phyloP scores from a whole-genome alignment of 495 filamentous ascomycete species.

The Neurospora africana region DNA sequence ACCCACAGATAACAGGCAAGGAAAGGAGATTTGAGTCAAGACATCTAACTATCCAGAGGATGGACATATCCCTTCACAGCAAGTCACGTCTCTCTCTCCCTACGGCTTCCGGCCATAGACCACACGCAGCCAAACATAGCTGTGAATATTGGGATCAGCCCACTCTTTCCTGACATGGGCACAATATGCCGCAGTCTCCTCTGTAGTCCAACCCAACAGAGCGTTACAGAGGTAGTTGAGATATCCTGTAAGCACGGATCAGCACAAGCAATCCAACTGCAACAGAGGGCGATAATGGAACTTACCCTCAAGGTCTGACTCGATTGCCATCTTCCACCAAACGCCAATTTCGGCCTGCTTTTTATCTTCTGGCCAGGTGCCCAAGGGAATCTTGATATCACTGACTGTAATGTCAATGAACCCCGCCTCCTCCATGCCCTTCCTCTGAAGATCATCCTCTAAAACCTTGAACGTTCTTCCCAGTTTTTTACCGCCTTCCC shows the following conservation, averaged over 20 bases:
- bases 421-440: conserved; percentile 42
- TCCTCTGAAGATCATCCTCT: conserved; percentile 16
- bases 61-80: background rate
- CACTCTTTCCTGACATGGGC: background rate
- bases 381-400: conserved; percentile 37
- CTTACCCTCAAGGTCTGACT: background rate
- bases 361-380: conserved; percentile 41
- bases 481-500: background rate
- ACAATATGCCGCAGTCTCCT: background rate
- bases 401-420: conserved; percentile 40
- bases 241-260: background rate
- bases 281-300: background rate
- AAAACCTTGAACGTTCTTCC: background rate
- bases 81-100: background rate
- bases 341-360: conserved; percentile 24
- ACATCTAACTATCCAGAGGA: background rate
- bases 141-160: background rate
- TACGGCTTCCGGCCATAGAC: background rate
- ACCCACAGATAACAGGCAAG: no score
- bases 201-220: background rate
- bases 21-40: background rate
- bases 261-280: background rate
- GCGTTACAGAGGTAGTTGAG: background rate
- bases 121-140: background rate
- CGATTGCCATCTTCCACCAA: background rate